These are phyloP conservation scores for Spathaspora passalidarum DNA, from an alignment of 805 yeast species.

Conservation along the genomic window DNA sequence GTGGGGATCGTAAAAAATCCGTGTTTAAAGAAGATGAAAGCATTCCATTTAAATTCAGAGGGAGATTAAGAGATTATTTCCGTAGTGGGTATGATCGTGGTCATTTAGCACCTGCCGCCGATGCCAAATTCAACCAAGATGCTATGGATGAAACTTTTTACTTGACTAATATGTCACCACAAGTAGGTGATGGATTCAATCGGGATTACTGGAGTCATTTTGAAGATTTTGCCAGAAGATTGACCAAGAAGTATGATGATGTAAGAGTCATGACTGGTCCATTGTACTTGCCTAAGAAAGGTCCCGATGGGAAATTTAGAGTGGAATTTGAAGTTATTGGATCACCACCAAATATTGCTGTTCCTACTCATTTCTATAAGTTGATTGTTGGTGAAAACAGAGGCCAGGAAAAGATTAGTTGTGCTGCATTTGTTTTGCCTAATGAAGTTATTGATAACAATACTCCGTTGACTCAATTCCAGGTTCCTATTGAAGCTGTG, in stretches of 20 bases:
- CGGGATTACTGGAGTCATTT: conserved; percentile 97
- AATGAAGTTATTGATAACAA: conserved; percentile 74
- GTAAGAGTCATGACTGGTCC: conserved; percentile 95
- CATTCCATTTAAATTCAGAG: conserved; percentile 76
- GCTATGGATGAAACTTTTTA: conserved; percentile 96
- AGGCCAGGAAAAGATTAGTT: conserved; percentile 50
- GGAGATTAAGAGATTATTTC: conserved; percentile 78
- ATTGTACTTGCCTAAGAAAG: conserved; percentile 74
- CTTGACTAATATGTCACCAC: conserved; percentile 91
- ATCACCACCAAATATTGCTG: conserved; percentile 93
- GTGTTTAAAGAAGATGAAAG: conserved; percentile 83
- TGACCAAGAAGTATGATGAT: conserved; percentile 65
- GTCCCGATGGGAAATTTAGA: conserved; percentile 79
- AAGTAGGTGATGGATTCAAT: conserved; percentile 96
- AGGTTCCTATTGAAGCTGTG: conserved; percentile 85
- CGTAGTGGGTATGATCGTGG: conserved; percentile 96
- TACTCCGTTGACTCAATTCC: conserved; percentile 68
- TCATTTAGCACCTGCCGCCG: conserved; percentile 97
- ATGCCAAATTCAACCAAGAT: conserved; percentile 82
- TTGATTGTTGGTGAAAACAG: conserved; percentile 75
- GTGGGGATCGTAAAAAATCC: conserved; percentile 75
- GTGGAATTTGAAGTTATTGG: conserved; percentile 93
- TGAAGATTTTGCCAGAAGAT: conserved; percentile 80
- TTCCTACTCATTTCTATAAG: conserved; percentile 96
- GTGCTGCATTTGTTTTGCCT: conserved; percentile 93